Evolutionary conservation across 2,329 filamentous ascomycete genomes (phyloP).

Genomic region (Didymella arachidicola): DNA sequence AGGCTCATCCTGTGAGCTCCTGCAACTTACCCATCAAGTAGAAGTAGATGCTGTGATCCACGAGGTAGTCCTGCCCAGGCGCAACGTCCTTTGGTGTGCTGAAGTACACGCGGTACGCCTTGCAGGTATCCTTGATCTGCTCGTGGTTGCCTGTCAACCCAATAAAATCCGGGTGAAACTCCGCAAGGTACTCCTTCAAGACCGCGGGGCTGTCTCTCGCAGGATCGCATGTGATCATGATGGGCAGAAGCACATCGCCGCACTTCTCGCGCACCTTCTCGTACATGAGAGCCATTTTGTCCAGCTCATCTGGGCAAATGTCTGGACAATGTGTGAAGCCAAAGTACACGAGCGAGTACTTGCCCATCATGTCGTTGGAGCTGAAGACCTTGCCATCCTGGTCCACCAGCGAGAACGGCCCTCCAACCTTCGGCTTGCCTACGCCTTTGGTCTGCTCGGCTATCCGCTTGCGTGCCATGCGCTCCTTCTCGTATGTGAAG

Average conservation of each 20-base stretch:
- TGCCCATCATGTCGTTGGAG: slow-evolving; percentile 82
- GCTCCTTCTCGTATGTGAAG: slow-evolving; percentile 90
- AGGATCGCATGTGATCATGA: slow-evolving; percentile 97
- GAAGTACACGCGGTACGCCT: slow-evolving; percentile 96
- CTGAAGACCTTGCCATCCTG: slow-evolving; percentile 81
- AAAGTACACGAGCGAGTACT: slow-evolving; percentile 91
- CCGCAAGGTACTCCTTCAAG: slow-evolving; percentile 81
- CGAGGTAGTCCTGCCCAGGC: slow-evolving; percentile 94
- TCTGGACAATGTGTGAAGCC: slow-evolving; percentile 98
- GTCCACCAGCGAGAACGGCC: slow-evolving; percentile 81
- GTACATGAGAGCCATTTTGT: slow-evolving; percentile 98
- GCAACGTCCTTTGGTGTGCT: slow-evolving; percentile 88
- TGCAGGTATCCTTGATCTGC: slow-evolving; percentile 92
- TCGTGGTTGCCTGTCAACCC: slow-evolving; percentile 94
- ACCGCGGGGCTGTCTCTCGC: slow-evolving; percentile 87
- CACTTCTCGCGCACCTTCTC: slow-evolving; percentile 66
- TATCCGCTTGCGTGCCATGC: slow-evolving; percentile 86
- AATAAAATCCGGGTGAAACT: slow-evolving; percentile 87
- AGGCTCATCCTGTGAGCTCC: not conserved
- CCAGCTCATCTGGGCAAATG: slow-evolving; percentile 97
- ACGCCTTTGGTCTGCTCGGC: slow-evolving; percentile 93
- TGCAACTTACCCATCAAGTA: slow-evolving; percentile 83
- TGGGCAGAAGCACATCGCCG: slow-evolving; percentile 68
- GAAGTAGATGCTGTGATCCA: slow-evolving; percentile 99
- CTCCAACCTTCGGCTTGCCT: slow-evolving; percentile 91